Evolutionary conservation across 2,329 filamentous ascomycete genomes (phyloP), one percentile per base, ranked within the genome.

Genomic region (Akanthomyces lecanii): DNA sequence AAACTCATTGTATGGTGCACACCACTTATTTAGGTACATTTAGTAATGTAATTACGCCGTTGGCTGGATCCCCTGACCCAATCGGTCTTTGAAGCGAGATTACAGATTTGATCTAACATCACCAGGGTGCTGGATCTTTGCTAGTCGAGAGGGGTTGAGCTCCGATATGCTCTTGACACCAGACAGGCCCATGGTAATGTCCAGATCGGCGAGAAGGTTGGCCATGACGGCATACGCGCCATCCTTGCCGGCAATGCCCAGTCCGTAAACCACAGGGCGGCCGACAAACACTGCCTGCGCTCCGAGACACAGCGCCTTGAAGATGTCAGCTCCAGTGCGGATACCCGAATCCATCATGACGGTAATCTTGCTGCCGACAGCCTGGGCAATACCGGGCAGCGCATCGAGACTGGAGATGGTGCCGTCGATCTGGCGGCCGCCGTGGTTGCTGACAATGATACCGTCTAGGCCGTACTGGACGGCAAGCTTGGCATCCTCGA

Each of bases 291-390:
- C 76, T 0, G 71, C 74, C 54, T 76, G 72, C 7, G 76, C 78
- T 1, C 77, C 77, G 6, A 79, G 70, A 0, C 76, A 75, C 5
- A 79, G 62, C 0, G 76, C 74, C 54, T 79, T 79, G 52, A 79
- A 55, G 1, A 77, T 66, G 56, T 79, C 78, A 2, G 75, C 73
- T 0, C 77, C 77, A 0, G 73, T 75, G 10, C 77, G 70, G 1
- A 79, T 69, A 2, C 77, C 78, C 3, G 74, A 76, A 58, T 79
- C 76, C 21, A 77, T 82, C 50, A 89, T 79, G 23, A 90, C 77
- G 0, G 82, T 81, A n/a, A 88, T 76, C 63, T 78, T 79, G 21
- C 80, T 78, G 2, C 87, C 84, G 0, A 86, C 86, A 0, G 84
- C 84, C 4, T 86, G 83, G 5, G 70, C 71, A 42, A 77, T 77